Base-by-base conservation (phyloP, 1,139 yeast species). In the Zhuliangozyma blackwelliae region DNA sequence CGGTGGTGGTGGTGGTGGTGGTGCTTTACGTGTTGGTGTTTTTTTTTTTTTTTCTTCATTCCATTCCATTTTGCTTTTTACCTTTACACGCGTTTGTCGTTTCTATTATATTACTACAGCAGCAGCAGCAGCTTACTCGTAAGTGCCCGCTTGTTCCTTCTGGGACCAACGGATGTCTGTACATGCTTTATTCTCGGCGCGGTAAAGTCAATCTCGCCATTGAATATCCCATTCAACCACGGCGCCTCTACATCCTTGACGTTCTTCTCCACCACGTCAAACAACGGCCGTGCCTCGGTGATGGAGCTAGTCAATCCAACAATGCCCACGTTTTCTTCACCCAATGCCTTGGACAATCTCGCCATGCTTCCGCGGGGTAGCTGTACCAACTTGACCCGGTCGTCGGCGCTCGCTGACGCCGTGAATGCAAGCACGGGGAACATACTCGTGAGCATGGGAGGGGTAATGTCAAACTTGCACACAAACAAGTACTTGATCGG, bases 341-440 rank as follows among this genome's bases (percentile, higher is more conserved):
- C 61, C 12, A 73, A 47, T 1, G 58, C 55, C 10, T 51, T 43
- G 12, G 74, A 65, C 2, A 79, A 47, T 38, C 50, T 51, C 2
- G 47, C 49, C 51, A 65, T 59, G 3, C 77, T 59, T 1, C 75
- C 74, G 43, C 63, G 63, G 1, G 85, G 83, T 11, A 80, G 59
- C 41, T 75, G 78, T 0, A 80, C 59, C 29, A 80, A 57, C 46
- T 77, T 78, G 2, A 77, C 75, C 22, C 60, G 43, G 13, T 50
- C 46, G 0, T 46, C 44, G 2, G 41, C 31, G 1, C 57, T 50
- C 29, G 41, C 44, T 0, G 77, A 67, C 0, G 84, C 71, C 2
- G 78, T 63, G 38, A 55, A 67, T 11, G 75, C 54, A 13, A 80
- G 55, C 1, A 68, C 61, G 0, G 87, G 87, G 39, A 80, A 68